These are phyloP conservation scores for Penstemon barbatus DNA, from an alignment of 257 asterid species.

Conservation along the genomic window DNA sequence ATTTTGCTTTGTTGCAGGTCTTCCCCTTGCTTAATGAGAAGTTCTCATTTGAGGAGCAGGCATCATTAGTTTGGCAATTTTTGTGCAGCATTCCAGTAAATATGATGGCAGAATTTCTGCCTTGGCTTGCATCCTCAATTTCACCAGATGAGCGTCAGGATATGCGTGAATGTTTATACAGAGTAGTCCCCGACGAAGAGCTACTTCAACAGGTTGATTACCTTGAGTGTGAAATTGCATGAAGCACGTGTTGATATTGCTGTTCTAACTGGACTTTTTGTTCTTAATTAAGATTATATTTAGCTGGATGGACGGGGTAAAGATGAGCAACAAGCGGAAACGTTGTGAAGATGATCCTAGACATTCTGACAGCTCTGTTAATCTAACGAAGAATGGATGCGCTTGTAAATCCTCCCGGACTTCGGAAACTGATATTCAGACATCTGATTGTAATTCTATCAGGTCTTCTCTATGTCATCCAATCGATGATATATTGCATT, in stretches of 20 bases:
- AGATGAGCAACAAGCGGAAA: slow-evolving; percentile 76
- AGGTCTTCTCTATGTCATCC: slow-evolving; percentile 48
- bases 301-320: slow-evolving; percentile 93
- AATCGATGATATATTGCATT: slow-evolving; percentile 83
- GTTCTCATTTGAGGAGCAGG: slow-evolving; percentile 95
- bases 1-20: slow-evolving; percentile 50
- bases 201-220: slow-evolving; percentile 82
- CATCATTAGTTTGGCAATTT: slow-evolving; percentile 95
- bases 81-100: slow-evolving; percentile 96
- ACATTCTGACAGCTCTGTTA: slow-evolving; percentile 37
- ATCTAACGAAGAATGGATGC: slow-evolving; percentile 44
- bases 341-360: slow-evolving; percentile 48
- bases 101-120: slow-evolving; percentile 98
- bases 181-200: slow-evolving; percentile 76
- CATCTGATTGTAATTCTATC: slow-evolving; percentile 41
- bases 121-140: slow-evolving; percentile 93
- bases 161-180: slow-evolving; percentile 86
- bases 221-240: slow-evolving; percentile 22
- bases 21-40: slow-evolving; percentile 83
- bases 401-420: slow-evolving; percentile 50
- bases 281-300: slow-evolving; percentile 65
- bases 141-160: slow-evolving; percentile 83
- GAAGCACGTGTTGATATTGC: slow-evolving; percentile 23
- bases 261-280: slow-evolving; percentile 42
- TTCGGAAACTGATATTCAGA: slow-evolving; percentile 34